Conservation (phyloP, 805 yeast genomes). For the Maudiozyma barnettii region DNA sequence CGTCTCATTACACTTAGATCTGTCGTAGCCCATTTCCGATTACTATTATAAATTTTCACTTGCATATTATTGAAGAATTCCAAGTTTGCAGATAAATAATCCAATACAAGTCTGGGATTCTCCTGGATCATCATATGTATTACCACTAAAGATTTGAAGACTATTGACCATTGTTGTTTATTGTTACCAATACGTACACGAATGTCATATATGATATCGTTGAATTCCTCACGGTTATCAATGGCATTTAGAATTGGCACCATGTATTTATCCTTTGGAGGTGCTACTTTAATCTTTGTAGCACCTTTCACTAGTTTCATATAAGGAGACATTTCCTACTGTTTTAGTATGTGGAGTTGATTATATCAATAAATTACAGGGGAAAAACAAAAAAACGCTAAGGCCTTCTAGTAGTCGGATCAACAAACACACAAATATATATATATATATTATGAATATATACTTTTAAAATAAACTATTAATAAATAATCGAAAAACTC, state of each 20-base stretch:
- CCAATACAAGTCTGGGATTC: constrained; percentile 32
- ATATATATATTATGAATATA: no score
- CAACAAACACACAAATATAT: no score
- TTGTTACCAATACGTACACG: constrained; percentile 54
- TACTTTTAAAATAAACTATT: no score
- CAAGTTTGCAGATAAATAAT: constrained; percentile 38
- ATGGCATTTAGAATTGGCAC: constrained; percentile 70
- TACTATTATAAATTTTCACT: constrained; percentile 4
- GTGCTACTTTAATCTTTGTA: constrained; percentile 75
- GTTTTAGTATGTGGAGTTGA: no score
- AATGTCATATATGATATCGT: constrained; percentile 57
- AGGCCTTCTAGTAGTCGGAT: no score
- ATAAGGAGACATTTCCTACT: constrained; percentile 28
- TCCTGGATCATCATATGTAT: constrained; percentile 87
- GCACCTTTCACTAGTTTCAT: constrained; percentile 73
- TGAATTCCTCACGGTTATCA: constrained; percentile 37
- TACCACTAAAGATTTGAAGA: constrained; percentile 76
- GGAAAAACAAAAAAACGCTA: no score
- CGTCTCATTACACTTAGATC: constrained; percentile 52
- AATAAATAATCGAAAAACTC: no score
- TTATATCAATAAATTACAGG: no score
- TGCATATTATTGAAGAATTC: constrained; percentile 39
- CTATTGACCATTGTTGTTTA: constrained; percentile 80
- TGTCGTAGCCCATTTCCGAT: constrained; percentile 28
- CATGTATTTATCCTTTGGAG: constrained; percentile 92